Conservation (phyloP, 768 basidiomycete species). For the Auriculariales sp. region DNA sequence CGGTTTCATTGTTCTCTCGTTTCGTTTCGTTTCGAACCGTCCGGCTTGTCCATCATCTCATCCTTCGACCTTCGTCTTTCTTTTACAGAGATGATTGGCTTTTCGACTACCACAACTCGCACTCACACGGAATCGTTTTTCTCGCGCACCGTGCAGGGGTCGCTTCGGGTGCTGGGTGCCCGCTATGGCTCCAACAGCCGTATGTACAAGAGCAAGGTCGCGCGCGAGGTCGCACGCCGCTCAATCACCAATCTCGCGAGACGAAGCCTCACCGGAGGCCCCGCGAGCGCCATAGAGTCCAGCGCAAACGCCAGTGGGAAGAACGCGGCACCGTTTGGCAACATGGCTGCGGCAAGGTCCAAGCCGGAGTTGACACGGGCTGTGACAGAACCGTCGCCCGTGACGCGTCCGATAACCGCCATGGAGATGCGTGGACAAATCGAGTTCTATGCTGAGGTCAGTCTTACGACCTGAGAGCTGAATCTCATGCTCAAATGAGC, state of each 20-base stretch:
- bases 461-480: no score
- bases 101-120: no score
- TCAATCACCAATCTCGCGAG: neutral
- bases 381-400: neutral
- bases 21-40: no score
- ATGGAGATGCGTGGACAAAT: neutral
- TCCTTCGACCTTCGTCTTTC: no score
- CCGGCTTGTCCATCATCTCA: no score
- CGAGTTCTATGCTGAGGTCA: slow-evolving; percentile 1
- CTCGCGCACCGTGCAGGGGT: neutral
- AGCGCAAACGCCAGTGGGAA: neutral
- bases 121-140: neutral
- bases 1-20: no score
- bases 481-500: no score
- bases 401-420: neutral
- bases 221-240: neutral
- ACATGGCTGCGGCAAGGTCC: neutral
- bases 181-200: neutral
- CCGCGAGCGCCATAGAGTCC: no score
- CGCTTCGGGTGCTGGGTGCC: neutral
- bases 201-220: neutral
- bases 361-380: neutral
- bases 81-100: no score
- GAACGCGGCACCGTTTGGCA: neutral
- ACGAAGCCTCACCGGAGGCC: neutral